Conservation (phyloP, 2,329 filamentous ascomycete species). For the Fusarium keratoplasticum region DNA sequence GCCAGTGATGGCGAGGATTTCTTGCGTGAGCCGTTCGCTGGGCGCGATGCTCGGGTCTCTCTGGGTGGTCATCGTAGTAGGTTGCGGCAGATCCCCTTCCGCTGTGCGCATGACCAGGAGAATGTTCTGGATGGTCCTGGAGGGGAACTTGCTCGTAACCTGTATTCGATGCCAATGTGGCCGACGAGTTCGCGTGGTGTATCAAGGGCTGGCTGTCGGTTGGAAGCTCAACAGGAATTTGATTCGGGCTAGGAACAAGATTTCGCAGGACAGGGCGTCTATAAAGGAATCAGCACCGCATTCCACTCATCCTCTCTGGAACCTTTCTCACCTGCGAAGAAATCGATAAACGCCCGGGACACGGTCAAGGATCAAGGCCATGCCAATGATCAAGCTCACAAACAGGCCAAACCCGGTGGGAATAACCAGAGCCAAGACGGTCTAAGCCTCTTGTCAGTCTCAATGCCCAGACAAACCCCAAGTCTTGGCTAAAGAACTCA, state of each 20-base stretch:
- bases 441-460: neutral
- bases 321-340: neutral
- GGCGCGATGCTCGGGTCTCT: neutral
- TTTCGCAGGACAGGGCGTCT: neutral
- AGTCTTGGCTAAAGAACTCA: neutral
- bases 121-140: neutral
- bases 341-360: conserved; percentile 1
- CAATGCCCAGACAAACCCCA: neutral
- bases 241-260: neutral
- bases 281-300: neutral
- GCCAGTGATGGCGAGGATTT: neutral
- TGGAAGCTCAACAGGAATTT: neutral
- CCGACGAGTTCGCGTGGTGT: neutral
- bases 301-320: no score
- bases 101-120: neutral
- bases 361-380: neutral
- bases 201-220: neutral
- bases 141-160: neutral
- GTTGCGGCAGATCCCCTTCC: neutral
- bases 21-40: neutral
- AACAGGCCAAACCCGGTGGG: neutral
- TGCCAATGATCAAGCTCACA: neutral
- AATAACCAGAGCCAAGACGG: neutral
- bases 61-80: neutral
- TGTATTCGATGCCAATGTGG: neutral